These are phyloP conservation scores for Helianthus annuus DNA, from an alignment of 129 eudicot genomes.

Conservation along the genomic window DNA sequence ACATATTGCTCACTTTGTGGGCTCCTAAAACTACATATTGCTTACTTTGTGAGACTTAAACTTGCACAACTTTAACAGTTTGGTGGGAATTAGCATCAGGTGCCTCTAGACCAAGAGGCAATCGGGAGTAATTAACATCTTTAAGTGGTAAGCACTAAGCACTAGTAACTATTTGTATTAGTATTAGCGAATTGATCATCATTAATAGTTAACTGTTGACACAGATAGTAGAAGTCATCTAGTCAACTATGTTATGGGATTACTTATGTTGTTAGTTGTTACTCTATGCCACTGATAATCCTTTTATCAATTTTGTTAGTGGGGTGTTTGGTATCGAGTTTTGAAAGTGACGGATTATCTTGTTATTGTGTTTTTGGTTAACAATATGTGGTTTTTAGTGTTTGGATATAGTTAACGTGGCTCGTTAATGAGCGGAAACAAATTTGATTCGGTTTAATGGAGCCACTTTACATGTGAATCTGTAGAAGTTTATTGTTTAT, in stretches of 20 bases:
- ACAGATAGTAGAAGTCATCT: conserved; percentile 2
- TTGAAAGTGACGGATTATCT: not conserved
- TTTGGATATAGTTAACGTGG: not conserved
- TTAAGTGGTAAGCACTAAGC: not conserved
- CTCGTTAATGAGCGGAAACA: too few relatives aligned
- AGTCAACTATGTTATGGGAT: not conserved
- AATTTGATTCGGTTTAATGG: too few relatives aligned
- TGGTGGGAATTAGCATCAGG: too few relatives aligned
- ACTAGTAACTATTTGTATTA: not conserved
- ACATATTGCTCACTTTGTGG: too few relatives aligned
- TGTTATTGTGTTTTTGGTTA: not conserved
- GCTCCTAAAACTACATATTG: too few relatives aligned
- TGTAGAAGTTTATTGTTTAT: too few relatives aligned
- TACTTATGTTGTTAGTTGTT: not conserved
- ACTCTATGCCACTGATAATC: not conserved
- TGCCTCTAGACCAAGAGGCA: too few relatives aligned
- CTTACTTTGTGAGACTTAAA: too few relatives aligned
- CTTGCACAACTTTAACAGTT: too few relatives aligned
- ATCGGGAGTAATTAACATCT: not conserved
- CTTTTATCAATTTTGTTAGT: not conserved
- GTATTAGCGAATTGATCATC: not conserved
- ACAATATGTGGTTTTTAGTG: not conserved
- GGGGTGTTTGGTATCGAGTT: not conserved
- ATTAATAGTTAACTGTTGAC: not conserved
- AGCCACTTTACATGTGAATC: too few relatives aligned